phyloP scores from a whole-genome alignment of 805 yeast species.

The Barnettozyma populi region DNA sequence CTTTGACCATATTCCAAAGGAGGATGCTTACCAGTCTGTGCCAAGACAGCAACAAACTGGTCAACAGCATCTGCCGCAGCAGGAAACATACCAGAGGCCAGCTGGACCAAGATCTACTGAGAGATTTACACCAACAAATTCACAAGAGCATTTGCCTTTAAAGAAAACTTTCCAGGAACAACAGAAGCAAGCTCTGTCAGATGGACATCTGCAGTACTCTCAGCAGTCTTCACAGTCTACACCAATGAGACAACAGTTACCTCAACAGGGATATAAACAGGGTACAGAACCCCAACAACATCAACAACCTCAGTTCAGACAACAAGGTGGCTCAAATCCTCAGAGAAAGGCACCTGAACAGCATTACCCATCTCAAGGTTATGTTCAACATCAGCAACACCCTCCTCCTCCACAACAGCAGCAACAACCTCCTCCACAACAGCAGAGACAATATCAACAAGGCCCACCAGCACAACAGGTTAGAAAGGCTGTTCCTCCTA shows the following conservation, averaged over 20 bases:
- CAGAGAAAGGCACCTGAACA: slow-evolving; percentile 8
- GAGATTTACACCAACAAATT: slow-evolving; percentile 18
- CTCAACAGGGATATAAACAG: neutral
- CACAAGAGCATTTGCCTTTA: slow-evolving; percentile 12
- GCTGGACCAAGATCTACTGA: slow-evolving; percentile 22
- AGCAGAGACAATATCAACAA: slow-evolving; percentile 3
- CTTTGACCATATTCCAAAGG: slow-evolving; percentile 10
- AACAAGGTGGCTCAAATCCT: neutral
- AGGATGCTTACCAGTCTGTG: slow-evolving; percentile 2
- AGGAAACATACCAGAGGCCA: slow-evolving; percentile 11
- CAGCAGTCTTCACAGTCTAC: slow-evolving; percentile 3
- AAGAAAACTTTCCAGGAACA: slow-evolving; percentile 2
- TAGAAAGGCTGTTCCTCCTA: neutral
- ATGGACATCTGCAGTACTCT: neutral
- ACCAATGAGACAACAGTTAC: neutral
- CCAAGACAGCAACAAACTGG: neutral
- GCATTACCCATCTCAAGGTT: slow-evolving; percentile 3
- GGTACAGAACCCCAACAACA: slow-evolving; percentile 1
- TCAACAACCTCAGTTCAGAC: slow-evolving; percentile 2
- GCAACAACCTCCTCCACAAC: neutral
- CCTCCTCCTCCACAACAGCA: slow-evolving; percentile 2
- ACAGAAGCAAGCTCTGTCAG: slow-evolving; percentile 4
- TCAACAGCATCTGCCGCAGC: neutral
- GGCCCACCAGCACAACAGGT: neutral
- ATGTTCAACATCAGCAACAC: slow-evolving; percentile 3